Conservation (phyloP, 768 basidiomycete genomes). For the Sporobolomyces phaffii region DNA sequence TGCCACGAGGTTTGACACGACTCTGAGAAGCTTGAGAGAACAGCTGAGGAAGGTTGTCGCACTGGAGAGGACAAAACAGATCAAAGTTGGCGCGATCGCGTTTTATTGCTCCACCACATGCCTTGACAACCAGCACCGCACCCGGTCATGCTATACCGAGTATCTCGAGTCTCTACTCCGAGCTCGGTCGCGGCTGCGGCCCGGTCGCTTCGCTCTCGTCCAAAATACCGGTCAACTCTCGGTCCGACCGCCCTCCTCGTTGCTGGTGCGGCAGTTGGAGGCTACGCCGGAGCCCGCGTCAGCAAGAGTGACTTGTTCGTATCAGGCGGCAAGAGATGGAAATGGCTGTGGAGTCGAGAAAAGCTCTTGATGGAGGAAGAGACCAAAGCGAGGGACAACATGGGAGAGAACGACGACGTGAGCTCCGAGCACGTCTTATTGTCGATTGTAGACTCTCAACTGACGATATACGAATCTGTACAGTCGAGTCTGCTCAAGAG, state of each 20-base stretch:
- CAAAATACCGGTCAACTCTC: background rate
- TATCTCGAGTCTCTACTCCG: too few relatives aligned
- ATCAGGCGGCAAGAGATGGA: background rate
- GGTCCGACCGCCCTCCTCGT: background rate
- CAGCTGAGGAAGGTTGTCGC: too few relatives aligned
- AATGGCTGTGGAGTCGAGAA: background rate
- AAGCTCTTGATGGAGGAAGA: constrained; percentile 12
- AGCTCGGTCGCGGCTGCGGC: background rate
- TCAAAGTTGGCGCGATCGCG: too few relatives aligned
- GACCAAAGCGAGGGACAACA: background rate
- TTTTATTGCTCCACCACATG: too few relatives aligned
- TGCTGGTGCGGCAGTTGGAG: constrained; percentile 1
- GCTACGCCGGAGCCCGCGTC: background rate
- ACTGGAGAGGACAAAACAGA: too few relatives aligned
- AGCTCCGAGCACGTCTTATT: too few relatives aligned
- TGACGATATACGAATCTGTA: background rate
- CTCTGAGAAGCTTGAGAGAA: too few relatives aligned
- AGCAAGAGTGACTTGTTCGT: background rate
- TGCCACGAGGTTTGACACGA: too few relatives aligned
- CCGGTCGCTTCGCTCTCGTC: too few relatives aligned
- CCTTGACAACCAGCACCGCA: too few relatives aligned
- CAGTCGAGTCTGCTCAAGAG: constrained; percentile 13
- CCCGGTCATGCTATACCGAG: background rate
- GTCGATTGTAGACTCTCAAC: background rate
- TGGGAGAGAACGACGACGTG: background rate